Evolutionary conservation across 208 protist genomes (phyloP), one percentile per base, ranked within the genome.

Genomic region (Endotrypanum monterogeii): DNA sequence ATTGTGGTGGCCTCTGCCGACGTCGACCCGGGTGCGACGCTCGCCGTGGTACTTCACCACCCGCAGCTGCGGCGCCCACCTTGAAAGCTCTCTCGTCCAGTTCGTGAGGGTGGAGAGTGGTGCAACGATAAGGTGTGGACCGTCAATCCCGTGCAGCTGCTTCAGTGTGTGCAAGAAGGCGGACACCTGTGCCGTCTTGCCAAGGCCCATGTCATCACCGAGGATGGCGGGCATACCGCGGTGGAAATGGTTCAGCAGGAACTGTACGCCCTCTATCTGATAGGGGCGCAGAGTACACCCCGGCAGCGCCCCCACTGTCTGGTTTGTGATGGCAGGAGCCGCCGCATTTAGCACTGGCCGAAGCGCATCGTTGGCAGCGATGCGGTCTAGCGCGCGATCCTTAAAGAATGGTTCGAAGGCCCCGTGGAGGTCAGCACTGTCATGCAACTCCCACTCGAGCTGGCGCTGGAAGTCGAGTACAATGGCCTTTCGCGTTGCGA

Each of bases 161-260:
- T 89, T 79, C 8, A 99, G 82, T 11, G 85, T 74, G 56, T 98
- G 87, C 28, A 99, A 76, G 69, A 99, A 98, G 48, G 93, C 83
- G 37, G 98, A 84, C 41, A 94, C 90, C 84, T 99, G 98, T 30
- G 99, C 92, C n/a, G 98, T 99, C 87, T 99, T 99, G 37, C 98
- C 98, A 0, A 99, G 92, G 39, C 98, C 98, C 98, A 99, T 99
- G 67, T 99, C 98, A 84, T 99, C 98, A 1, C 84, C 95, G 32
- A 99, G 80, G 39, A 99, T 97, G 55, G 89, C 90, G 35, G 95
- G 96, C 80, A 92, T 91, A 35, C 87, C 83, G 20, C 84, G 82
- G 52, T 95, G 91, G 79, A 97, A 99, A 71, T 85, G 80, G 37
- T 87, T 82, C 5, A 97, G 70, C 18, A 99, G 73, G 83, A 97